Evolutionary conservation across 192 early-diverging fungal species (phyloP), one percentile per base, ranked within the genome.

Genomic region (Coemansia sp.): DNA sequence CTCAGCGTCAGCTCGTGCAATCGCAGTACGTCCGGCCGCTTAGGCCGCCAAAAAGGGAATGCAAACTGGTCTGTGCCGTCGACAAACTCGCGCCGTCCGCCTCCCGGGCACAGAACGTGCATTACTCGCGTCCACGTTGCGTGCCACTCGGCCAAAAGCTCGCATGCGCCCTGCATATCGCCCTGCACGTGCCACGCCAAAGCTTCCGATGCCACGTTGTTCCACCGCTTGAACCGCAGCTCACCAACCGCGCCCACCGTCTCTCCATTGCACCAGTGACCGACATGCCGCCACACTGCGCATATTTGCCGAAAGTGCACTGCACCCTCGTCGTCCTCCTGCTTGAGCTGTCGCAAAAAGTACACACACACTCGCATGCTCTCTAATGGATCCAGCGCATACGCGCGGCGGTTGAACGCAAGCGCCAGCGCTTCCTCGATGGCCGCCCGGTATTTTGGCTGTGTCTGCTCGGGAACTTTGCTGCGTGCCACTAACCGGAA

Each of bases 201-300:
- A 9, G 52, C 64, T 32, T 65, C 62, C 60, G 76, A 79, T 6
- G 71, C 70, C 8, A 79, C 71, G 53, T 79, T 66, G 64, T 67
- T 70, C 76, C 76, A 79, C 37, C 76, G 63, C 64, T 73, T 79
- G 53, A 79, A 70, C 51, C 60, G 63, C 63, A 78, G 65, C 49
- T 78, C 70, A 22, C 53, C 41, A 7, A 61, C 7, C 18, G 61
- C 47, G n/a, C 51, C 54, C 8, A 27, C 19, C 18, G 64, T 13
- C n/a, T 59, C 56, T 4, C 47, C 45, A 18, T 16, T 1, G 57
- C 71, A 74, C 57, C 61, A 57, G 16, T 38, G 23, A 45, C 71
- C 67, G 2, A 57, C 71, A 13, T 49, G 51, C 52, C 52, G 35
- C 76, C 76, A 79, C 27, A 70, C 38, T 20, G 11, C 22, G 14